A percentile compares a stretch with the other conserved stretches of the same genome.
Evolutionary conservation across 768 basidiomycete genomes (phyloP).

Genomic region (Hygrophorus pudorinus): DNA sequence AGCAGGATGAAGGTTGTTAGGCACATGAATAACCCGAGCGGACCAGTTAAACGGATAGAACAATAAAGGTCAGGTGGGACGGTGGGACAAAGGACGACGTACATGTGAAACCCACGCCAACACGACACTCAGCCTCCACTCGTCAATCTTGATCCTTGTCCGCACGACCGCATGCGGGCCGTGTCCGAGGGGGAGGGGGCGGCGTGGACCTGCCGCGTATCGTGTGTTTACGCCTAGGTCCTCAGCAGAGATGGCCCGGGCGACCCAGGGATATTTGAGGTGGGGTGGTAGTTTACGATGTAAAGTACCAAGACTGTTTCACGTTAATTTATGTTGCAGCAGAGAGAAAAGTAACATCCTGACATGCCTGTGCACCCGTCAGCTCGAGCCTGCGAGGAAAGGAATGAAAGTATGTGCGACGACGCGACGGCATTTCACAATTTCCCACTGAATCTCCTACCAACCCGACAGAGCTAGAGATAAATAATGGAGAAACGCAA

Average conservation of each 20-base stretch:
- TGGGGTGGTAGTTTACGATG: constrained; percentile 81
- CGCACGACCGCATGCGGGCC: constrained; percentile 22
- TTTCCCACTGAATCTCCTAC: constrained; percentile 78
- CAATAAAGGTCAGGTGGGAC: too few species aligned
- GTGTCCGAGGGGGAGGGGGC: constrained; percentile 13
- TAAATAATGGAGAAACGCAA: background rate
- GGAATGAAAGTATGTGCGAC: constrained; percentile 43
- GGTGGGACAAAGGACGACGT: too few species aligned
- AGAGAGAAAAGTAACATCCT: too few species aligned
- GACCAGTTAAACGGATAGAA: too few species aligned
- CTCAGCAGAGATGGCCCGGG: too few species aligned
- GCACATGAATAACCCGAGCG: constrained; percentile 38
- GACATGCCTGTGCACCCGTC: constrained; percentile 72
- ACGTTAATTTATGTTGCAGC: background rate
- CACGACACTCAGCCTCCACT: constrained; percentile 72
- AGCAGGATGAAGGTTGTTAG: constrained; percentile 55
- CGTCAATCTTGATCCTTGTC: constrained; percentile 43
- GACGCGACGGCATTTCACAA: constrained; percentile 70
- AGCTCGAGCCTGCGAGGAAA: constrained; percentile 31
- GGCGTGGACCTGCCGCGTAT: too few species aligned
- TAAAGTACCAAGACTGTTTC: constrained; percentile 75
- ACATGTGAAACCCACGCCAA: constrained; percentile 82
- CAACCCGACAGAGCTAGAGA: constrained; percentile 6
- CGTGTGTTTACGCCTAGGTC: too few species aligned
- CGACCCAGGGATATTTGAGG: constrained; percentile 66